Evolutionary conservation across 768 basidiomycete genomes (phyloP), one percentile per base, ranked within the genome.

Genomic region (Guyanaporus albipodus): DNA sequence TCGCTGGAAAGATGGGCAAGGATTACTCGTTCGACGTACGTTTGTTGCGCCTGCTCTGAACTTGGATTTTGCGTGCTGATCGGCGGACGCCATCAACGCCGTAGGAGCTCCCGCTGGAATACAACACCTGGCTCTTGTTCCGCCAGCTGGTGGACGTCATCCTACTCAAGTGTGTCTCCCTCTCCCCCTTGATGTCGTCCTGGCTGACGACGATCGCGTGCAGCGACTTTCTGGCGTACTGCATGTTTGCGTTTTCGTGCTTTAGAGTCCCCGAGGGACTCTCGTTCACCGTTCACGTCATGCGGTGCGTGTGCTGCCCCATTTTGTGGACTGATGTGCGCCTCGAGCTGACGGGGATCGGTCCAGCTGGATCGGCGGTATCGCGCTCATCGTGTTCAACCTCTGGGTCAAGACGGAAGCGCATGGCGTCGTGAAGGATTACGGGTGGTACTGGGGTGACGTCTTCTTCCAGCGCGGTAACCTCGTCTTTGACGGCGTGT

Each of bases 361-460:
- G n/a, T n/a, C n/a, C 47, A 91, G 91, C 55, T 99, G 95, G 95
- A 67, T 87, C 36, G 85, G 86, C 18, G 96, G 96, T 5, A 63
- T 89, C 49, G 76, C 80, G 1, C 72, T 99, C 21, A 92, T 98
- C 62, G 78, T 77, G 18, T 98, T 98, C 76, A 98, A 99, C 66
- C 76, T 98, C 28, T 98, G 94, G 93, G 92, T 99, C 52, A 99
- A 99, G 64, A 89, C 87, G 2, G 95, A 98, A 61, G 96, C 96
- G 1, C 96, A 99, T 64, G 79, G 91, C 44, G 91, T 98, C 39
- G 93, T 98, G 50, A 98, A 96, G 58, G 95, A 97, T 60, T 97
- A 95, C 55, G 94, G 93, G 14, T 97, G 92, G 93, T 97, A 93
- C 65, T 92, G 91, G 91, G 93, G 90, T 9, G 90, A 92, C 55